A percentile compares a stretch with the other conserved stretches of the same genome.
Conservation (phyloP, 2,329 filamentous ascomycete species). For the Colletotrichum shisoi region DNA sequence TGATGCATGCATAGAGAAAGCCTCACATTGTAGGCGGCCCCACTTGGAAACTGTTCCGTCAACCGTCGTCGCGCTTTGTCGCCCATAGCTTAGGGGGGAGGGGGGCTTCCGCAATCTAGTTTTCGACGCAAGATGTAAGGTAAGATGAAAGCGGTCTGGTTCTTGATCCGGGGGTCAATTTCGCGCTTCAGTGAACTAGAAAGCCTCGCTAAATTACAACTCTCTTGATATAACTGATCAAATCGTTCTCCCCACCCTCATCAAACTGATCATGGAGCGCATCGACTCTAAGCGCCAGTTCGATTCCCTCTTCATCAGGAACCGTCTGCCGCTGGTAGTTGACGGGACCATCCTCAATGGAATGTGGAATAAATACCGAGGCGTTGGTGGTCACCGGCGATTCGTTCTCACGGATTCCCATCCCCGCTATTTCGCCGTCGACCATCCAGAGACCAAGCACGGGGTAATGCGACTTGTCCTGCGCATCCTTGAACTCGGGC, state of each 20-base stretch:
- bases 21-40: too few relatives aligned
- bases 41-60: too few relatives aligned
- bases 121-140: too few relatives aligned
- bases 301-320: conserved; percentile 7
- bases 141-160: too few relatives aligned
- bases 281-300: neutral
- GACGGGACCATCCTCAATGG: conserved; percentile 6
- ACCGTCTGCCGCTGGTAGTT: neutral
- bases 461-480: conserved; percentile 1
- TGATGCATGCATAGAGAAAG: too few relatives aligned
- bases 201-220: neutral
- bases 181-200: neutral
- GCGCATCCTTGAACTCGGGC: conserved; percentile 11
- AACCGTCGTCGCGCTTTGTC: too few relatives aligned
- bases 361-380: conserved; percentile 13
- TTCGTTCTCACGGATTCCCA: conserved; percentile 6
- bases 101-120: too few relatives aligned
- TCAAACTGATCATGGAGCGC: conserved; percentile 9
- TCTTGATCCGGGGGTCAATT: neutral
- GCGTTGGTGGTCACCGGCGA: conserved; percentile 16
- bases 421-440: conserved; percentile 9
- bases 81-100: too few relatives aligned
- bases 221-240: conserved; percentile 16
- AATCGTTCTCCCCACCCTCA: neutral
- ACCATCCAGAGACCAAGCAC: conserved; percentile 17